Evolutionary conservation across 1,139 yeast genomes (phyloP), one percentile per base, ranked within the genome.

Genomic region (Hansenula lynferdii): DNA sequence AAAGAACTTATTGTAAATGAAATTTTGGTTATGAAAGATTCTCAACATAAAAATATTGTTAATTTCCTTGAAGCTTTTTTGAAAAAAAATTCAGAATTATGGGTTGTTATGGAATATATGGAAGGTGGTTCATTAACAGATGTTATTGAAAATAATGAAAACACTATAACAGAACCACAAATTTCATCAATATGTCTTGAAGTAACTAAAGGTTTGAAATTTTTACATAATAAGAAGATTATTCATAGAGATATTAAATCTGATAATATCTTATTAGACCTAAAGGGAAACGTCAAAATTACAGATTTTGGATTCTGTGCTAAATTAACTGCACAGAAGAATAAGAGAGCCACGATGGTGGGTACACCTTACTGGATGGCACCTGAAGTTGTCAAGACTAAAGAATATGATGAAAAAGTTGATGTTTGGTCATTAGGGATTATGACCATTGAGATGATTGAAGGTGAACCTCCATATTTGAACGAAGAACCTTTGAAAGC

Each of bases 341-440:
- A 84, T 47, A 92, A 92, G 62, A 76, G 98, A 48, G 97, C 97
- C 9, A 92, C 98, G 0, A 89, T 92, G 97, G 98, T 90, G 6
- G 98, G 98, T 29, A 92, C 98, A 0, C 98, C 98, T 11, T 92
- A 92, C 61, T 92, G 98, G 98, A 92, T 92, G 98, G 98, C 98
- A 0, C 98, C 98, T 4, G 98, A 92, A 64, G 97, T 92, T 36
- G 97, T 92, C 38, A 86, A 89, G 62, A 97, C 90, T 55, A 87
- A 89, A 62, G 96, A 89, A 56, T 92, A 92, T 56, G 98, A 90
- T 53, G 96, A 86, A 50, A 92, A 92, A 61, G 97, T 92, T 18
- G 98, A 92, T 62, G 94, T 94, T 28, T 92, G 98, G 98, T 87
- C 96, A 4, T 68, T 92, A 46, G 98, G 98, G 48, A 92, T 92